These are phyloP conservation scores for Suhomyces coccinellae DNA, from an alignment of 1,139 yeast species.

Conservation along the genomic window DNA sequence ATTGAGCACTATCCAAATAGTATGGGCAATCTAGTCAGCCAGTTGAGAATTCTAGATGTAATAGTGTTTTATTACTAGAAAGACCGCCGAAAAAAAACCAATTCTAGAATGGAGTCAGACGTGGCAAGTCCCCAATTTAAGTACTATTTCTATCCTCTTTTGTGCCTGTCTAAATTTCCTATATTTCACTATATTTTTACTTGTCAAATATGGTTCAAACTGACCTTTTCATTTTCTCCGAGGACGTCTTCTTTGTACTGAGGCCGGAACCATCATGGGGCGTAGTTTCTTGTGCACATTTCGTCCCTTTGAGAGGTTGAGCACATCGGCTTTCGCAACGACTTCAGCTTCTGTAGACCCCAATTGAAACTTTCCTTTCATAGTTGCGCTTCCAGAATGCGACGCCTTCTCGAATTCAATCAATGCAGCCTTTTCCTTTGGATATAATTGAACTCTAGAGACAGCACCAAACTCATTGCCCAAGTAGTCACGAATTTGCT, in stretches of 20 bases:
- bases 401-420: conserved; percentile 49
- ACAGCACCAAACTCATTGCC: conserved; percentile 37
- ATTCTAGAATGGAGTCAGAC: too few relatives aligned
- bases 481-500: conserved; percentile 39
- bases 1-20: too few relatives aligned
- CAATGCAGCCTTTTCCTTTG: conserved; percentile 52
- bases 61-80: too few relatives aligned
- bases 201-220: too few relatives aligned
- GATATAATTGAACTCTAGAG: conserved; percentile 43
- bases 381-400: conserved; percentile 59
- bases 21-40: too few relatives aligned
- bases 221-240: neutral
- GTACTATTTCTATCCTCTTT: too few relatives aligned
- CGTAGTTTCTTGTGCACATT: conserved; percentile 3
- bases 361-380: conserved; percentile 43
- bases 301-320: conserved; percentile 4
- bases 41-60: too few relatives aligned
- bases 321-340: conserved; percentile 39
- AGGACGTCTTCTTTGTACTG: conserved; percentile 16
- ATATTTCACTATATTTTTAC: too few relatives aligned
- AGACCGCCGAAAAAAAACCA: too few relatives aligned
- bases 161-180: too few relatives aligned
- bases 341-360: conserved; percentile 37
- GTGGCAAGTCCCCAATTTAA: too few relatives aligned
- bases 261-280: conserved; percentile 22